Base-by-base conservation (phyloP, 2,329 filamentous ascomycete species). In the Apiospora kogelbergensis region DNA sequence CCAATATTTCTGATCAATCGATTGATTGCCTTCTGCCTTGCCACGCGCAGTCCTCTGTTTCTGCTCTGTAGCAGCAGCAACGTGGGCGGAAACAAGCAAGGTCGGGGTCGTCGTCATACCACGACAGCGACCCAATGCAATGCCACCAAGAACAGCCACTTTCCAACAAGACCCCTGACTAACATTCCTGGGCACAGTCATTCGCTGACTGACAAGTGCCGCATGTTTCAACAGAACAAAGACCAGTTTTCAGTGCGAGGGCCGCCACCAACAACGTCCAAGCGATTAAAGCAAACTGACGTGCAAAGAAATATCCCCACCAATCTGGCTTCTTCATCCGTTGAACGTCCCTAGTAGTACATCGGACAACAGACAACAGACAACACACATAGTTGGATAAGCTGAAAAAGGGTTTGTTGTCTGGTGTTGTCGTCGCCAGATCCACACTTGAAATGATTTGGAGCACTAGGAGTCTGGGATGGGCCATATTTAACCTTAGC, bases 381-480 rank as follows among this genome's bases (percentile, higher is more conserved):
- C 53, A 60, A 33, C 53, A 17, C 53, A 60, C 37, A 26, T 53
- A 42, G 11, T 41, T 11, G 9, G 40, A n/a, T 30, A 30, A 30
- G 46, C 46, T 30, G 24, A 57, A 57, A 20, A 20, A 17, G 22
- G 24, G 13, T 53, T 53, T 13, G 26, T 57, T 57, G 48, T 57
- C 48, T 57, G 24, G 26, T 33, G 48, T 33, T 33, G 48, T 57
- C 20, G 53, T 37, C 53, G 53, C 30, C 53, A 37, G 53, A 60
- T 60, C 53, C 53, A 60, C 53, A 37, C 17, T 37, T 60, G 26
- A 60, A 60, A 60, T 60, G 53, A 60, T 37, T n/a, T 60, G 53
- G 53, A 60, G 53, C 53, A 60, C 30, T 60, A 60, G 30, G 9
- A 37, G 53, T 60, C 53, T 60, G 53, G 53, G 53, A 60, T 60